These are phyloP conservation scores for Pyrus hybrid DNA, from an alignment of 331 rosid species.

Conservation along the genomic window DNA sequence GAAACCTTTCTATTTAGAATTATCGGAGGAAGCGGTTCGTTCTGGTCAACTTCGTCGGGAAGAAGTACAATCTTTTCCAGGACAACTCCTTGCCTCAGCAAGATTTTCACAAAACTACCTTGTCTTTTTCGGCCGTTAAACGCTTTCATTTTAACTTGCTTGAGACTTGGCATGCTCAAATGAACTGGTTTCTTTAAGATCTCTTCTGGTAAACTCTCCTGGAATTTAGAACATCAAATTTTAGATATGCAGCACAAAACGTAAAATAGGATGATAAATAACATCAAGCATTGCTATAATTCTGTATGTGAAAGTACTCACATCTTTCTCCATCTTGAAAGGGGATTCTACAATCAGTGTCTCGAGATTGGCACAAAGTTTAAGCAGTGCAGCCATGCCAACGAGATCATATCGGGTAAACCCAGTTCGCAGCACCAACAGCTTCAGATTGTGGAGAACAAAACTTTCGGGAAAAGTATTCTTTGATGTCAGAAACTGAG, in stretches of 20 bases:
- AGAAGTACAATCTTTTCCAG: neutral
- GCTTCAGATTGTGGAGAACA: conserved; percentile 1
- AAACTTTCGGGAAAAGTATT: neutral
- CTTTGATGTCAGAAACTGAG: conserved; percentile 3
- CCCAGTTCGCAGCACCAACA: neutral
- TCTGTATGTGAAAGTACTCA: neutral
- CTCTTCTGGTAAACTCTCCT: neutral
- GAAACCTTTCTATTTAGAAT: too few relatives aligned
- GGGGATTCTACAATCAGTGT: neutral
- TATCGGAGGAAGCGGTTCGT: neutral
- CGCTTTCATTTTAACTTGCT: neutral
- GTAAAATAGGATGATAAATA: neutral
- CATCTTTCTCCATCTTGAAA: neutral
- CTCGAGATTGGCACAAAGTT: neutral
- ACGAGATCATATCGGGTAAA: conserved; percentile 2
- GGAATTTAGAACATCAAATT: neutral
- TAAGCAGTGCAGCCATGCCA: conserved; percentile 10
- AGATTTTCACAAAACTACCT: neutral
- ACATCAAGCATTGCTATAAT: too few relatives aligned
- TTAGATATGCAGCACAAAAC: neutral
- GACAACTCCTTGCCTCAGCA: neutral
- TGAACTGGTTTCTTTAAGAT: neutral
- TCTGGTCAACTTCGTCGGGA: neutral
- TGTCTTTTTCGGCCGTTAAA: neutral
- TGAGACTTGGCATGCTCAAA: conserved; percentile 1